Conservation (phyloP, 148 eudicot genomes). For the Spergularia bocconei region DNA sequence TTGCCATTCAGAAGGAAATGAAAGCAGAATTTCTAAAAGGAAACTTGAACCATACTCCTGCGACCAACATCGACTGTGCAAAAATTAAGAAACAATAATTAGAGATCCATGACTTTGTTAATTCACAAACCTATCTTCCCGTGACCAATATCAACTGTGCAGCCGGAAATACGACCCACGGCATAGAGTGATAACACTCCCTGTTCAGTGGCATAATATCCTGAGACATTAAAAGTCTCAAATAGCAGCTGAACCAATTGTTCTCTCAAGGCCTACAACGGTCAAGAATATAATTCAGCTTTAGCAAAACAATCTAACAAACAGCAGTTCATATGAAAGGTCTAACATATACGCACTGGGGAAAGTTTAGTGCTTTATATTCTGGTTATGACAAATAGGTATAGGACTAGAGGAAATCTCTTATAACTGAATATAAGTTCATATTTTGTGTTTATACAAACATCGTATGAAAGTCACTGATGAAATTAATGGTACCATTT, state of each 20-base stretch:
- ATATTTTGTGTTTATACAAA: too few species aligned
- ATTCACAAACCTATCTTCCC: conserved; percentile 66
- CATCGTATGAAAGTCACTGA: too few species aligned
- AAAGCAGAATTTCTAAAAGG: background rate
- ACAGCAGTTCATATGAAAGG: background rate
- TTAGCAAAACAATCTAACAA: background rate
- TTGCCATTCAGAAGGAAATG: conserved; percentile 8
- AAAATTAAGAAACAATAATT: background rate
- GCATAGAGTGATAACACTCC: conserved; percentile 90
- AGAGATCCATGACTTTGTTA: too few species aligned
- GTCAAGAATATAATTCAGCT: conserved; percentile 10
- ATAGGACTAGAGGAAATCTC: too few species aligned
- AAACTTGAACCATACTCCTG: background rate
- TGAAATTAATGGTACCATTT: too few species aligned
- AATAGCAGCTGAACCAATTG: conserved; percentile 85
- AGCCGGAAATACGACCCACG: conserved; percentile 88
- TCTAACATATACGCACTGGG: background rate
- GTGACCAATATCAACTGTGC: conserved; percentile 88
- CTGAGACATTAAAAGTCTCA: conserved; percentile 83
- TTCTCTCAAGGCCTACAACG: conserved; percentile 64
- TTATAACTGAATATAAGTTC: too few species aligned
- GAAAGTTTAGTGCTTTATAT: background rate
- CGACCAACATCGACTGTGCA: too few species aligned
- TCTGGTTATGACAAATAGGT: background rate
- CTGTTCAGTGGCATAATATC: conserved; percentile 86